Conservation (phyloP, 192 early-diverging fungal species). For the Coemansia sp. region DNA sequence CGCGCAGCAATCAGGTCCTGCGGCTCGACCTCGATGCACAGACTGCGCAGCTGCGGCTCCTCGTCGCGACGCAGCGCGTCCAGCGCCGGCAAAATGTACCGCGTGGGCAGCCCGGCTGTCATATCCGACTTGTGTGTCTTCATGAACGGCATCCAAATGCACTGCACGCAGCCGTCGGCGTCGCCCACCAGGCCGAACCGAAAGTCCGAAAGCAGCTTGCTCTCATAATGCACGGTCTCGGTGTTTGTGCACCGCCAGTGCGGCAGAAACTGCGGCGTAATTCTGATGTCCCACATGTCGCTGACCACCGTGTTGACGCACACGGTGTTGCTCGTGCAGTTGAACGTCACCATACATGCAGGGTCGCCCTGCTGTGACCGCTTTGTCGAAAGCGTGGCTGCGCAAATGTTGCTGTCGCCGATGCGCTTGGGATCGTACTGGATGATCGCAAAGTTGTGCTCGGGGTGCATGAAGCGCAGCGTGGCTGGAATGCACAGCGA, state of each 20-base stretch:
- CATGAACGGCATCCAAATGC: constrained; percentile 37
- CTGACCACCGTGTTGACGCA: constrained; percentile 64
- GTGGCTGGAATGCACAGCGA: constrained; percentile 85
- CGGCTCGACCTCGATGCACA: constrained; percentile 65
- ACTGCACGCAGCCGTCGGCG: constrained; percentile 31
- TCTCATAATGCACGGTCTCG: constrained; percentile 37
- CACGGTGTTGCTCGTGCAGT: constrained; percentile 55
- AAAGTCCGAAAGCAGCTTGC: constrained; percentile 19
- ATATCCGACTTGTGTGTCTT: constrained; percentile 52
- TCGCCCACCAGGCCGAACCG: constrained; percentile 44
- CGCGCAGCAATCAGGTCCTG: constrained; percentile 62
- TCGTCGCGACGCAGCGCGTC: constrained; percentile 55
- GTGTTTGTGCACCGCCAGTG: constrained; percentile 47
- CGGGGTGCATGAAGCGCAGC: constrained; percentile 80
- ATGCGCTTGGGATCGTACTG: constrained; percentile 75
- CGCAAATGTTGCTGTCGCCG: constrained; percentile 70
- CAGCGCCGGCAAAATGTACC: constrained; percentile 53
- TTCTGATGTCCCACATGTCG: constrained; percentile 60
- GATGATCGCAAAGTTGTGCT: constrained; percentile 83
- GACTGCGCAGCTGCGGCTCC: constrained; percentile 56
- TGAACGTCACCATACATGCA: constrained; percentile 58
- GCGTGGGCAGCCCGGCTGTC: constrained; percentile 54
- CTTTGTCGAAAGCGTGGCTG: constrained; percentile 59
- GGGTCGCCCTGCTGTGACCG: constrained; percentile 66
- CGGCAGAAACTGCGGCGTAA: constrained; percentile 17